Conservation (phyloP, 306 rosid species). For the Calophaca sinica region DNA sequence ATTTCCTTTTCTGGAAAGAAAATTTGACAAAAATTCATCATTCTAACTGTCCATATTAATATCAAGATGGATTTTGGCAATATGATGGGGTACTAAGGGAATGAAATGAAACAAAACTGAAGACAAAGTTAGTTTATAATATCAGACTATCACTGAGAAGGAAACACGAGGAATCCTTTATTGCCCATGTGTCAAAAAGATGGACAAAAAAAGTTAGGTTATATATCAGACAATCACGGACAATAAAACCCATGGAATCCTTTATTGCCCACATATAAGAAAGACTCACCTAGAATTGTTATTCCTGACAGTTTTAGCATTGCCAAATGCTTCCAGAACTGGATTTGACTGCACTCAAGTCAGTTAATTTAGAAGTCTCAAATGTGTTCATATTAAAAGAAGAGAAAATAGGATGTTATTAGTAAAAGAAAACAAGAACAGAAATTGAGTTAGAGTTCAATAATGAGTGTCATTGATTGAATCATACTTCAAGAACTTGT, state of each 20-base stretch:
- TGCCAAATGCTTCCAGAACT: constrained; percentile 99
- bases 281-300: constrained; percentile 90
- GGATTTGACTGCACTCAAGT: constrained; percentile 90
- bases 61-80: constrained; percentile 22
- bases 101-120: constrained; percentile 32
- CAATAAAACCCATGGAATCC: constrained; percentile 34
- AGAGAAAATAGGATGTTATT: constrained; percentile 28
- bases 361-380: constrained; percentile 44
- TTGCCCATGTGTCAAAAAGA: constrained; percentile 37
- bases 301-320: constrained; percentile 97
- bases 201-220: constrained; percentile 1
- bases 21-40: constrained; percentile 31
- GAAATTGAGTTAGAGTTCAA: constrained; percentile 33
- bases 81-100: constrained; percentile 25
- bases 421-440: constrained; percentile 14
- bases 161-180: constrained; percentile 37
- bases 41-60: constrained; percentile 15
- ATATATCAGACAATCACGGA: constrained; percentile 18
- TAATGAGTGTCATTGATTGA: constrained; percentile 36
- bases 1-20: constrained; percentile 39
- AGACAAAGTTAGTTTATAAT: constrained; percentile 31
- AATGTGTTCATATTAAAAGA: constrained; percentile 35
- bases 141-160: constrained; percentile 26
- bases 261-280: constrained; percentile 46
- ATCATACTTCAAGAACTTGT: constrained; percentile 97